phyloP scores from a whole-genome alignment of 1,139 yeast species.

The Hyphopichia fennica region DNA sequence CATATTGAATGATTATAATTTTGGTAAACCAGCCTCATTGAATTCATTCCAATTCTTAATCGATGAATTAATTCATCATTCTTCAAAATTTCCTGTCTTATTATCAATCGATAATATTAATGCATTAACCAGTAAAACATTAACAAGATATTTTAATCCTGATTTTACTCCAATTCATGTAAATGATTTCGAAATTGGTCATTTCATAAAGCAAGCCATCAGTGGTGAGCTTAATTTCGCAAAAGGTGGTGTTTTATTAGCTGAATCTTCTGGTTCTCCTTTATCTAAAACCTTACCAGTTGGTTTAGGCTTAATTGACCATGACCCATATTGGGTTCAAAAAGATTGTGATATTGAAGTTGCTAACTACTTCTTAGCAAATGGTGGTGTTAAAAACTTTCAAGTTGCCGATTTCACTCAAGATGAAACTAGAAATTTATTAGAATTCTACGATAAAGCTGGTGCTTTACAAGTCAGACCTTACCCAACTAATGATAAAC shows the following conservation, averaged over 20 bases:
- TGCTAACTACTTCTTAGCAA: conserved; percentile 46
- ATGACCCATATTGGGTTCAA: conserved; percentile 57
- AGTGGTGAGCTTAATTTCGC: conserved; percentile 54
- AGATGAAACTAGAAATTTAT: conserved; percentile 53
- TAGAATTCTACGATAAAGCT: conserved; percentile 55
- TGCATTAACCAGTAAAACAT: conserved; percentile 55
- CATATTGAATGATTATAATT: conserved; percentile 37
- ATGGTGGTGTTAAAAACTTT: conserved; percentile 49
- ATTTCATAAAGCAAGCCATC: conserved; percentile 53
- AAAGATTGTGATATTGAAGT: conserved; percentile 55
- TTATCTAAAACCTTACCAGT: conserved; percentile 52
- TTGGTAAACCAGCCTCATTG: conserved; percentile 36
- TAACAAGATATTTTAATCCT: conserved; percentile 61
- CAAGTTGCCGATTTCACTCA: conserved; percentile 51
- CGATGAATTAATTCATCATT: conserved; percentile 49
- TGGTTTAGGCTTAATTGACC: conserved; percentile 54
- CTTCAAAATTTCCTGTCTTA: conserved; percentile 55
- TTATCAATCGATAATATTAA: conserved; percentile 78
- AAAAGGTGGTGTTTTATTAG: conserved; percentile 65
- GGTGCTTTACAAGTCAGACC: conserved; percentile 49
- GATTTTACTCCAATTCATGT: conserved; percentile 60
- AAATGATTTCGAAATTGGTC: conserved; percentile 67
- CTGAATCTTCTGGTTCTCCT: conserved; percentile 48
- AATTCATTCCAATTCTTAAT: conserved; percentile 53
- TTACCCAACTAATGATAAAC: conserved; percentile 40